Conservation (phyloP, 177 flowering plant genomes). For the Vitis hybrid region DNA sequence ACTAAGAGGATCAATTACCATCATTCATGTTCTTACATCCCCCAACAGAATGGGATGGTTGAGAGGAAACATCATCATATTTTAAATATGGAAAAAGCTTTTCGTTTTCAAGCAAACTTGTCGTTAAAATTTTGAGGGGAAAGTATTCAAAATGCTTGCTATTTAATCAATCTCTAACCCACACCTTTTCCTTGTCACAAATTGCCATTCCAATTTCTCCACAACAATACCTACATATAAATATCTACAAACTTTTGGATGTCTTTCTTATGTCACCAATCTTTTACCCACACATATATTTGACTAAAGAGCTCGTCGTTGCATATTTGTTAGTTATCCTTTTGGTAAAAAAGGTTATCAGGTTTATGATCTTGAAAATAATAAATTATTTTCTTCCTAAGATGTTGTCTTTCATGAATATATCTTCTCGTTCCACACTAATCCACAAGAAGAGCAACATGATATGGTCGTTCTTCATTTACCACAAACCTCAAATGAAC, state of each 20-base stretch:
- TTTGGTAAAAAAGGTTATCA: not conserved
- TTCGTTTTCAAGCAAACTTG: slow-evolving; percentile 3
- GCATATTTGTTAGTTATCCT: not conserved
- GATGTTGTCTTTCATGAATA: slow-evolving; percentile 1
- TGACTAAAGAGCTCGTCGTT: not conserved
- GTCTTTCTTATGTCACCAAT: not conserved
- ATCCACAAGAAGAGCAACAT: no score
- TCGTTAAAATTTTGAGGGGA: slow-evolving; percentile 1
- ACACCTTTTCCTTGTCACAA: not conserved
- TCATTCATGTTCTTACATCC: not conserved
- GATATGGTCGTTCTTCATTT: no score
- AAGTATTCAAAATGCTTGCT: not conserved
- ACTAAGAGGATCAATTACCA: not conserved
- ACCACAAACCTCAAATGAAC: no score
- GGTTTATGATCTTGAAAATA: not conserved
- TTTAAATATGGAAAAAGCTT: slow-evolving; percentile 1
- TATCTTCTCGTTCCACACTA: not conserved
- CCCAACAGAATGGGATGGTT: slow-evolving; percentile 11
- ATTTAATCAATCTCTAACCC: slow-evolving; percentile 5
- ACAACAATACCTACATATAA: not conserved
- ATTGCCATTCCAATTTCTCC: not conserved
- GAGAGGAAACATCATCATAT: not conserved
- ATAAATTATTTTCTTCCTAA: not conserved
- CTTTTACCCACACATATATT: not conserved
- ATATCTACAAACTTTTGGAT: not conserved